Evolutionary conservation across 73 alveolate species (phyloP), one percentile per base, ranked within the genome.

Genomic region (Breviolum minutum): DNA sequence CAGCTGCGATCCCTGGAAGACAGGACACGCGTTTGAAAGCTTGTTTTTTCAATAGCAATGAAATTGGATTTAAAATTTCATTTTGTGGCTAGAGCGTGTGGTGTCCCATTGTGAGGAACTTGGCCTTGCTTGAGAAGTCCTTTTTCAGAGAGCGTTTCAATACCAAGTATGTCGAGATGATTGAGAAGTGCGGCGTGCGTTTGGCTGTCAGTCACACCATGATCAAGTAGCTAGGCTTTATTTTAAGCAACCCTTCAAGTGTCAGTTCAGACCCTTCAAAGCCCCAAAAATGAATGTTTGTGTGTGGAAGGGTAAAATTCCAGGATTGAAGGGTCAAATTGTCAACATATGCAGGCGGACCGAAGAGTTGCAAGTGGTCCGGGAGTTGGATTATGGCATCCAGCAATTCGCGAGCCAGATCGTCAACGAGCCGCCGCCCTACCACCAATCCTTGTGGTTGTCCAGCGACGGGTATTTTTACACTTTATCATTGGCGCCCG

Each of bases 91-190:
- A n/a, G n/a, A n/a, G 77, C 40, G 54, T 63, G 68, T 6, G 14
- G 29, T 29, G 66, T 3, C 27, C 30, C 63, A 5, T 60, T 17
- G 27, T 73, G 83, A 88, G 84, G 86, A 88, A 68, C 85, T 17
- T 11, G 73, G 1, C 13, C 61, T 30, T 71, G 66, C 14, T 88
- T 27, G 95, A 88, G 73, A 54, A 88, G 48, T 12, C 73, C 5
- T 32, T 87, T 40, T 66, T 66, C 66, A 62, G 83, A 26, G 95
- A 88, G 86, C 84, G 95, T 7, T 88, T 88, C 61, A 19, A n/a
- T 5, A 0, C 5, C 27, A 27, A 29, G 27, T 13, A n/a, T 61
- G 29, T 30, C 60, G 61, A 69, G 62, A 54, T 24, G 86, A 7
- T 88, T 26, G 13, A 30, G 62, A 32, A 7, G 27, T 88, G 95